phyloP scores from a whole-genome alignment of 176 grass and related monocot species.

The Secale cereale region DNA sequence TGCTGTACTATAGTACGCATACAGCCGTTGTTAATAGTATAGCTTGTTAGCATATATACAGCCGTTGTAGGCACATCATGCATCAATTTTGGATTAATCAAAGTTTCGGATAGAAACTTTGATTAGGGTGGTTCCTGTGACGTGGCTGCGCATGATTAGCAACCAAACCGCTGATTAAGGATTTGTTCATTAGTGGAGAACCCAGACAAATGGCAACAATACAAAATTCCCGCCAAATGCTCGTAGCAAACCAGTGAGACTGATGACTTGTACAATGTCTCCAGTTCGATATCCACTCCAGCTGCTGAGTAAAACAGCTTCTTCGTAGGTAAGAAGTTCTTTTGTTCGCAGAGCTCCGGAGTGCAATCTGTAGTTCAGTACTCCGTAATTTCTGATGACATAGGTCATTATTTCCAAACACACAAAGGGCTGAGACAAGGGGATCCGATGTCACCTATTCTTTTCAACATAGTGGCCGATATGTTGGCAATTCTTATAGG shows the following conservation, averaged over 20 bases:
- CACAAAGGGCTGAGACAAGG: too few species aligned
- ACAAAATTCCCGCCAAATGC: background rate
- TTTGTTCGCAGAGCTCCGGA: background rate
- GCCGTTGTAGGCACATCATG: background rate
- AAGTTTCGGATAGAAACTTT: constrained; percentile 10
- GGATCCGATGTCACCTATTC: too few species aligned
- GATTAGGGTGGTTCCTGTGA: constrained; percentile 10
- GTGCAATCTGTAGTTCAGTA: background rate
- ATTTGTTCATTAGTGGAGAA: background rate
- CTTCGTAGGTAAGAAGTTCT: background rate
- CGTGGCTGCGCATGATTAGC: constrained; percentile 29
- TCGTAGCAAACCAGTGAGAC: background rate
- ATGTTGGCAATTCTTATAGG: too few species aligned
- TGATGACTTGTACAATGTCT: background rate
- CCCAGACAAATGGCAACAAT: constrained; percentile 12
- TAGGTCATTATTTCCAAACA: too few species aligned
- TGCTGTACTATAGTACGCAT: too few species aligned
- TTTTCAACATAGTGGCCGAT: too few species aligned
- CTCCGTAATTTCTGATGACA: too few species aligned
- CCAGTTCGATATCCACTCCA: background rate
- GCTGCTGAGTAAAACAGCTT: background rate
- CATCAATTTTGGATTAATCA: constrained; percentile 31
- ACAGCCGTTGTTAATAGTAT: too few species aligned
- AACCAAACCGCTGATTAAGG: constrained; percentile 14
- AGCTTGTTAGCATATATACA: too few species aligned